phyloP scores from a whole-genome alignment of 2,329 filamentous ascomycete species.

The Neopestalotiopsis rosae region DNA sequence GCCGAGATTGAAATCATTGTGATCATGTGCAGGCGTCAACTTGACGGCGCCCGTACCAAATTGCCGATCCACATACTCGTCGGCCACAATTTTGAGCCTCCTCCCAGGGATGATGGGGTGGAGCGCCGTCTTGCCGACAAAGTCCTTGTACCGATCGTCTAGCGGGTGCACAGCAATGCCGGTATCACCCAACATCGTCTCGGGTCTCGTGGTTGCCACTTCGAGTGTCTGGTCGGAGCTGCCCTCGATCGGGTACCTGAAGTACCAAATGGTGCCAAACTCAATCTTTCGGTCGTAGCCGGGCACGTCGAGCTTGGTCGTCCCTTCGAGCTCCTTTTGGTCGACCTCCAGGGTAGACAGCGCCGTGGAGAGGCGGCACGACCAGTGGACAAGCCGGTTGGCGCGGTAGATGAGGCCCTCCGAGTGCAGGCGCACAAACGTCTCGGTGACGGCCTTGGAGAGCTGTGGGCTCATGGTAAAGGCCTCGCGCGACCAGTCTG shows the following conservation, averaged over 20 bases:
- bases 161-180: constrained; percentile 92
- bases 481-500: constrained; percentile 58
- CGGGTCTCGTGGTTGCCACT: constrained; percentile 89
- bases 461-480: constrained; percentile 51
- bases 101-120: constrained; percentile 81
- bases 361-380: constrained; percentile 83
- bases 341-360: constrained; percentile 90
- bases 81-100: constrained; percentile 81
- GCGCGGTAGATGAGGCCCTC: constrained; percentile 92
- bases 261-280: constrained; percentile 88
- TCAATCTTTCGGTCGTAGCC: constrained; percentile 82
- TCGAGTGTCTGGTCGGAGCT: constrained; percentile 81
- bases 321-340: constrained; percentile 83
- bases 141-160: constrained; percentile 79
- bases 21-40: constrained; percentile 92
- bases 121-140: constrained; percentile 81
- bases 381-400: constrained; percentile 95
- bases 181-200: constrained; percentile 93
- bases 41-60: constrained; percentile 98
- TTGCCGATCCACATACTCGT: constrained; percentile 86
- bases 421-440: constrained; percentile 75
- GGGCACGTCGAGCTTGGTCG: constrained; percentile 73
- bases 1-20: constrained; percentile 89
- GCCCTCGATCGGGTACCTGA: constrained; percentile 88
- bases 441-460: no score